Evolutionary conservation across 2,329 filamentous ascomycete species (phyloP), one percentile per base, ranked within the genome.

Genomic region (Elsinoe arachidis): DNA sequence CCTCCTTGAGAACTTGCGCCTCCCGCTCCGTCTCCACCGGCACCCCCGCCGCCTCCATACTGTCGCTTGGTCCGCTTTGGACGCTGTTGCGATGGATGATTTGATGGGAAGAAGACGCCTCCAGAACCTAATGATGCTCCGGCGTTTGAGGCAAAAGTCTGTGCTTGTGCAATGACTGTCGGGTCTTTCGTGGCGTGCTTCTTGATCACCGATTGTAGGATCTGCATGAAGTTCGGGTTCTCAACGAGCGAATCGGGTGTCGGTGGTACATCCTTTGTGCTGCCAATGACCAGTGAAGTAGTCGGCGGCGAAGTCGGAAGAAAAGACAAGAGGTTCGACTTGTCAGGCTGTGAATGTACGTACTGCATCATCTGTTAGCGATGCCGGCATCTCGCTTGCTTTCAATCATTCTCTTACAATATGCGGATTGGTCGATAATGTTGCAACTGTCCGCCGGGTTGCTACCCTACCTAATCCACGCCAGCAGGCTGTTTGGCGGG

Each of bases 1-100:
- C 81, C 82, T 15, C 80, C 81, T 63, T 84, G 81, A 14, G 77
- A 74, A 61, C 76, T 82, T 7, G 80, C 80, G 35, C 78, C 79
- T n/a, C 79, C 77, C 6, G 77, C 76, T 15, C 77, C 74, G 56
- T 72, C 76, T 21, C 77, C 75, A 7, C 71, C 70, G 10, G 74
- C 68, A 33, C 73, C 72, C 30, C 72, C 70, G 2, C 70, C 68
- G 17, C 70, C 70, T 21, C 69, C 67, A 38, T 68, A 67, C 23
- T 63, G 54, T 17, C 59, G 58, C 17, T 57, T 62, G 33, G 60
- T 59, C 26, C 61, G 58, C 49, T 63, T 58, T 19, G 62, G 15
- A 26, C 62, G 60, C 41, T 63, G 58, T 30, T 57, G 52, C 23
- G 63, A 60, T 26, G 62, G 64, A 35, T 68, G 68, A 64, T 65